Percentiles rank a stretch among this genome's conserved stretches.
Evolutionary conservation across 495 filamentous ascomycete species (phyloP).

Genomic region (Penicilliopsis zonata): DNA sequence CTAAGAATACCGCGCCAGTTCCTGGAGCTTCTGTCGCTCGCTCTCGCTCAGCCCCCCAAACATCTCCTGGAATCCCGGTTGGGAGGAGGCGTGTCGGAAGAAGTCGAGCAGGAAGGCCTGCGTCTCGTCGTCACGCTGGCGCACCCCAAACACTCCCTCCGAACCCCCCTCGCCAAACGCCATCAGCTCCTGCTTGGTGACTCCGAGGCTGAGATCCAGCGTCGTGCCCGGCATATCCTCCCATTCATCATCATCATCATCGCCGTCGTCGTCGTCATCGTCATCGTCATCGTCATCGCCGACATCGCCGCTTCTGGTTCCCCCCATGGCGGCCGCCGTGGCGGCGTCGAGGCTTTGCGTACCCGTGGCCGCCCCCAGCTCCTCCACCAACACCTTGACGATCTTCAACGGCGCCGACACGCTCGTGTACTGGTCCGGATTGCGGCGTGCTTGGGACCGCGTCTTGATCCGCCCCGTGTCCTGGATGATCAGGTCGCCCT

Average conservation of each 20-base stretch:
- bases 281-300: too few species aligned
- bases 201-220: slow-evolving; percentile 56
- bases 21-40: slow-evolving; percentile 61
- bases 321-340: slow-evolving; percentile 39
- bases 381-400: slow-evolving; percentile 86
- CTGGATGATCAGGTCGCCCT: slow-evolving; percentile 80
- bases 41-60: slow-evolving; percentile 55
- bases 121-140: slow-evolving; percentile 83
- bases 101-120: slow-evolving; percentile 73
- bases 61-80: slow-evolving; percentile 62
- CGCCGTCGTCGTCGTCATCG: slow-evolving; percentile 22
- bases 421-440: slow-evolving; percentile 83
- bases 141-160: slow-evolving; percentile 39
- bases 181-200: slow-evolving; percentile 69
- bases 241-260: slow-evolving; percentile 67
- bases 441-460: slow-evolving; percentile 69
- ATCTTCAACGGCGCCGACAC: slow-evolving; percentile 86
- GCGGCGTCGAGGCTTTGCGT: slow-evolving; percentile 41
- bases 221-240: slow-evolving; percentile 67
- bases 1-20: slow-evolving; percentile 15
- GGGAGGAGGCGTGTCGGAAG: slow-evolving; percentile 60
- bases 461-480: slow-evolving; percentile 83
- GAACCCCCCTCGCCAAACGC: slow-evolving; percentile 48
- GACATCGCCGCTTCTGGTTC: slow-evolving; percentile 35
- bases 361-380: slow-evolving; percentile 55